Evolutionary conservation across 495 filamentous ascomycete species (phyloP).

Genomic region (Penicillium bialowiezense): DNA sequence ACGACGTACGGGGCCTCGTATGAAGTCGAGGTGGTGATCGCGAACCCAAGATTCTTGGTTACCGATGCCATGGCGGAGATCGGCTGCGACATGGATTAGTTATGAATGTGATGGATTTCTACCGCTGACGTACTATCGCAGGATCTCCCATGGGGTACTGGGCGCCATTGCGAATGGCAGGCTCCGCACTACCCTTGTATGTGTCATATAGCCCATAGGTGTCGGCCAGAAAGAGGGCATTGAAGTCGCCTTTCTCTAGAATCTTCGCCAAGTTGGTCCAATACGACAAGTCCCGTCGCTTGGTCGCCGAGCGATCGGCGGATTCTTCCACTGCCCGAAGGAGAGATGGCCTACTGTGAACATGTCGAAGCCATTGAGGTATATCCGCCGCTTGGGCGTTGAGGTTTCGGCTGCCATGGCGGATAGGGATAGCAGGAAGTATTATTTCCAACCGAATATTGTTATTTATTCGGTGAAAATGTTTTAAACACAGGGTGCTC

Average conservation of each 20-base stretch:
- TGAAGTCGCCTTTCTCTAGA: slow-evolving; percentile 34
- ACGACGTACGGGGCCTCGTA: slow-evolving; percentile 48
- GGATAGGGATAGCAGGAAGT: too few species aligned
- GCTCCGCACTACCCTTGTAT: slow-evolving; percentile 39
- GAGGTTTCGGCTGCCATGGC: not conserved
- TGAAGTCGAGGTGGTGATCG: slow-evolving; percentile 38
- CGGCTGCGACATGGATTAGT: slow-evolving; percentile 26
- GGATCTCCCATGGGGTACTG: slow-evolving; percentile 49
- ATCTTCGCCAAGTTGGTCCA: slow-evolving; percentile 18
- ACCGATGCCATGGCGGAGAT: slow-evolving; percentile 33
- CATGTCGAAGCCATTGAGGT: slow-evolving; percentile 24
- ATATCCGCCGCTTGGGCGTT: slow-evolving; percentile 13
- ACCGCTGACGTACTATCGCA: slow-evolving; percentile 3
- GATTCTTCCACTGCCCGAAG: slow-evolving; percentile 19
- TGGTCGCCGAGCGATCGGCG: slow-evolving; percentile 6
- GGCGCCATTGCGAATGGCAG: slow-evolving; percentile 29
- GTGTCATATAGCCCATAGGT: slow-evolving; percentile 47
- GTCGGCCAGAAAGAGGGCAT: slow-evolving; percentile 53
- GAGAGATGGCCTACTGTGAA: slow-evolving; percentile 20
- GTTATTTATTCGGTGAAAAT: not conserved
- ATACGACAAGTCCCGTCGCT: slow-evolving; percentile 15
- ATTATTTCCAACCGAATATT: not conserved
- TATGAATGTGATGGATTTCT: not conserved
- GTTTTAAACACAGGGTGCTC: too few species aligned
- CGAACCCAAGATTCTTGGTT: slow-evolving; percentile 28